phyloP scores from a whole-genome alignment of 176 grass and related monocot genomes.

The Pontederia paniculata region DNA sequence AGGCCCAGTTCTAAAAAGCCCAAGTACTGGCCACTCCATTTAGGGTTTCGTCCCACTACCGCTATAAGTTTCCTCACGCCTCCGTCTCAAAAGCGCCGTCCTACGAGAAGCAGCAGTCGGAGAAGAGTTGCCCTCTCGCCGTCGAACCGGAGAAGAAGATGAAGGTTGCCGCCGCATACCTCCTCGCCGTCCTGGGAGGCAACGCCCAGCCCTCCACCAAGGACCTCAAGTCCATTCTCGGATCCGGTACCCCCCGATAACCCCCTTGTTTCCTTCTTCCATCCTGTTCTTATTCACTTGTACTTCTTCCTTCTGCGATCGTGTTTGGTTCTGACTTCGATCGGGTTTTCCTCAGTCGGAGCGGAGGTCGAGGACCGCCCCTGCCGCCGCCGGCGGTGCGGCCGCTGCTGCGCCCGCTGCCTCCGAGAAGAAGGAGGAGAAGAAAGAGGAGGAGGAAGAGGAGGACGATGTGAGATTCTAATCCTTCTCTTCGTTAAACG shows the following conservation, averaged over 20 bases:
- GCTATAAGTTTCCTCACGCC: too few species aligned
- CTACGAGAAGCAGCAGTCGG: too few species aligned
- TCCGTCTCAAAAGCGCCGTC: too few species aligned
- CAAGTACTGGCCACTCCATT: too few species aligned
- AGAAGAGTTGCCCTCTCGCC: too few species aligned
- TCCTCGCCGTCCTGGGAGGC: not conserved
- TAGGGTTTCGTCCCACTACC: too few species aligned
- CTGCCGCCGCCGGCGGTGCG: too few species aligned
- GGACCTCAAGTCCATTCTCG: not conserved
- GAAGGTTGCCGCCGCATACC: not conserved
- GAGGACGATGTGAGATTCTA: not conserved
- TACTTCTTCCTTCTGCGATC: not conserved
- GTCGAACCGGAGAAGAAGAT: not conserved
- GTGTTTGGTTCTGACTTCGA: not conserved
- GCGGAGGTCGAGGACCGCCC: not conserved
- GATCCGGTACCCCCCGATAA: not conserved
- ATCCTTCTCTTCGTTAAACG: not conserved
- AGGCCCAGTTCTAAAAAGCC: too few species aligned
- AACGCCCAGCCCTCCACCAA: not conserved
- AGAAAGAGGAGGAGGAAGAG: constrained; percentile 5
- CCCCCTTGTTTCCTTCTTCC: too few species aligned
- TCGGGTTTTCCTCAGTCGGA: not conserved
- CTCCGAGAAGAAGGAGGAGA: not conserved
- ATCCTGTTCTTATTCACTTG: not conserved
- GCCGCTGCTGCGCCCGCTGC: too few species aligned